Evolutionary conservation across 495 filamentous ascomycete genomes (phyloP), one percentile per base, ranked within the genome.

Genomic region (Podospora pseudopauciseta): DNA sequence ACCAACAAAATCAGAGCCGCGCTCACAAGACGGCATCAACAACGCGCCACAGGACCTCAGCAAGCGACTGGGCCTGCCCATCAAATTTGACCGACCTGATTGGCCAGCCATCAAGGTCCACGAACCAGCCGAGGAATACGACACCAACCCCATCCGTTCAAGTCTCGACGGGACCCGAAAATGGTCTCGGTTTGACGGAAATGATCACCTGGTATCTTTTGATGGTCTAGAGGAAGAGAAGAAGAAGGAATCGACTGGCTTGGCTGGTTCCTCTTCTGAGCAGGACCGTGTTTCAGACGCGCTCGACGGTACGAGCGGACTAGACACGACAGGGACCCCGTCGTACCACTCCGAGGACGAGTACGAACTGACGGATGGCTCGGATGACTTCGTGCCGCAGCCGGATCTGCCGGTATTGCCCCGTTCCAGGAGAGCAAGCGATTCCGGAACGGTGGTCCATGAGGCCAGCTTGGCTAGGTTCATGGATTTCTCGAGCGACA

Each of bases 371-470:
- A 63, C 69, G n/a, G 71, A 70, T 49, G 27, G 13, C 30, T 64
- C 68, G 19, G 71, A 70, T 18, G 57, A 49, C 5, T 70, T 73
- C 11, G 63, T 58, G 3, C 61, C 66, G n/a, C 63, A 73, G 34
- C 66, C 63, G 7, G 72, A 74, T n/a, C 63, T 76, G 3, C 71
- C 72, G 11, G 23, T 28, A 4, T 57, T 74, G 3, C 65, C 67
- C 44, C 62, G 65, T 59, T 30, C 75, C 64, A 67, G 78, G 64
- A 65, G 75, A 64, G 32, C 75, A 18, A 80, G 84, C 70, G 72
- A 71, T 30, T 72, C 80, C 56, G 82, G 81, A 1, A 81, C 79
- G 4, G 70, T 82, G 9, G 68, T 80, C 3, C 80, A 77, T 65
- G 77, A 74, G 6, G 59, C 55, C 9, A 58, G 76, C 1, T 68